Base-by-base conservation (phyloP, 169 alveolate species). In the Plasmodium gonderi region DNA sequence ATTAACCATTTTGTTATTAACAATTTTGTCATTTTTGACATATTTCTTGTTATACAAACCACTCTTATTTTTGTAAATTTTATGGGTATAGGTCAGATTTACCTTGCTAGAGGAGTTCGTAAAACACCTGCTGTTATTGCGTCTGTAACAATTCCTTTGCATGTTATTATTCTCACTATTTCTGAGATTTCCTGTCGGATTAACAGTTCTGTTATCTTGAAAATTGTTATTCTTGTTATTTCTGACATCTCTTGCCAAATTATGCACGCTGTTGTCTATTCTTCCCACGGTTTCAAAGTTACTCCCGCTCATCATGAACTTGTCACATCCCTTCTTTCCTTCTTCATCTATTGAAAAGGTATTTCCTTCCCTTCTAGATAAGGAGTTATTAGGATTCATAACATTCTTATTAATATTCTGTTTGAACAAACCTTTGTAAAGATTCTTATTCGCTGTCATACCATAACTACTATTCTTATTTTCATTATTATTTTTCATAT, bases 71-170 rank as follows among this genome's bases (percentile, higher is more conserved):
- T 75, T 85, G 68, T 85, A 75, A 29, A 85, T 38, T 78, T 85
- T 51, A 74, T 85, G 76, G 5, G 92, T 85, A 60, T 54, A 85
- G 12, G 92, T 44, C 68, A 85, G 33, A 45, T 85, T 85, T 65
- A 85, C 31, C 45, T 85, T 72, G 33, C 2, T 75, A 17, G 79
- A 36, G 23, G 85, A 64, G n/a, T 75, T 85, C 47, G 23, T 14
- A 20, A 20, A 23, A 44, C 68, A 75, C 42, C 7, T 36, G 33
- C 47, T 33, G 23, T 44, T 75, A 47, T 9, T 23, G 23, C 33
- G 9, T 31, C 20, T 36, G 60, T 79, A 33, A 12, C 12, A 14
- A n/a, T 51, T 79, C 3, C 75, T 49, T 29, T 49, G 76, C 5
- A 38, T 17, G 14, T 1, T 17, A 79, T 79, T 79, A 29, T 23